phyloP scores from a whole-genome alignment of 805 yeast species.

The Blastobotrys attinorum region DNA sequence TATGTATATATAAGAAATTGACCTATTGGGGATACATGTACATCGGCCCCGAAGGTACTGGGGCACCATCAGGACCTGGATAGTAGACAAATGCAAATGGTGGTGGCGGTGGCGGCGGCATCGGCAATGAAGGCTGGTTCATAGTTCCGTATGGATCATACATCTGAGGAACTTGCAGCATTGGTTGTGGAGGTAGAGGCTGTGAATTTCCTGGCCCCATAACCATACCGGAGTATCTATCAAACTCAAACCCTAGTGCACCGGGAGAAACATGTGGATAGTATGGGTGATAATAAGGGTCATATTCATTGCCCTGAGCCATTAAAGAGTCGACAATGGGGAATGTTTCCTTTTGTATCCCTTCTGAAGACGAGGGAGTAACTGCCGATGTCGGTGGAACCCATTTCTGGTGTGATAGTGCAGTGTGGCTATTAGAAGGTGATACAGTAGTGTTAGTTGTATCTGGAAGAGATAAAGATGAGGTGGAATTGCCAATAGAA shows the following conservation, averaged over 20 bases:
- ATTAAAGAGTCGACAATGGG: slow-evolving; percentile 1
- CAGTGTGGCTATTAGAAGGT: not conserved
- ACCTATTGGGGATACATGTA: not conserved
- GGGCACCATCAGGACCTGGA: not conserved
- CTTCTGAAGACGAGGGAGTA: too few species aligned
- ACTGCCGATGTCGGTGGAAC: not conserved
- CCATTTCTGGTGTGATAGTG: not conserved
- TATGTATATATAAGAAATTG: too few species aligned
- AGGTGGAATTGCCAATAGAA: not conserved
- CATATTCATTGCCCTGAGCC: not conserved
- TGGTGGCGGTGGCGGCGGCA: slow-evolving; percentile 3
- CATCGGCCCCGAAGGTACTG: not conserved
- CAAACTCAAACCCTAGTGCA: too few species aligned
- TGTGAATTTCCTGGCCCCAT: too few species aligned
- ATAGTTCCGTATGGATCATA: too few species aligned
- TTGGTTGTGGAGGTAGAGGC: too few species aligned
- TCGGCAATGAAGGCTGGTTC: too few species aligned
- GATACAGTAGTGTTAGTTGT: not conserved
- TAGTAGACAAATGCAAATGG: not conserved
- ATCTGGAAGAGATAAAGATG: not conserved
- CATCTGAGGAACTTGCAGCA: too few species aligned
- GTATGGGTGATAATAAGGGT: not conserved
- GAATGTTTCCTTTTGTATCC: not conserved
- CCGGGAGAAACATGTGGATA: too few species aligned
- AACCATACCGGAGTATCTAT: too few species aligned